Conservation (phyloP, 768 basidiomycete species). For the Lactarius hengduanensis region DNA sequence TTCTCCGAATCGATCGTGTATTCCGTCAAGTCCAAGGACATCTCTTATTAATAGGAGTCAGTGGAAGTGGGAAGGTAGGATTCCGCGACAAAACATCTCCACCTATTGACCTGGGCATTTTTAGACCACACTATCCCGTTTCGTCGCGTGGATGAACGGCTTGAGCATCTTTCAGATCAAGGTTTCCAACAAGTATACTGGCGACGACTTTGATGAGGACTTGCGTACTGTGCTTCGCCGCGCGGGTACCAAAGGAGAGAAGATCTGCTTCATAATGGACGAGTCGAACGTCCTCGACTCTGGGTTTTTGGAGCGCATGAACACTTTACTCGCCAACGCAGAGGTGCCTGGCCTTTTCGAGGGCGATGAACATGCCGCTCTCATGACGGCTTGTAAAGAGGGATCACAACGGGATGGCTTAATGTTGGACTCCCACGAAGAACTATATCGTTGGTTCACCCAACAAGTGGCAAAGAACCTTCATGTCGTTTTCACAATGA, state of each 20-base stretch:
- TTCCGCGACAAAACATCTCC: neutral
- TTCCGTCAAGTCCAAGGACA: conserved; percentile 99
- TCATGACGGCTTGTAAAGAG: conserved; percentile 99
- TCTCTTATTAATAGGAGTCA: conserved; percentile 93
- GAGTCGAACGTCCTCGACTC: conserved; percentile 99
- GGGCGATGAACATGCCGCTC: conserved; percentile 96
- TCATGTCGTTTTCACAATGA: conserved; percentile 99
- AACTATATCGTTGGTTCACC: conserved; percentile 98
- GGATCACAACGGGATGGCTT: conserved; percentile 98
- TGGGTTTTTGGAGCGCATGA: conserved; percentile 99
- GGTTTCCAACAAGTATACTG: conserved; percentile 98
- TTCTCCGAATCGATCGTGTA: conserved; percentile 95
- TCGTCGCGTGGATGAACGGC: conserved; percentile 99
- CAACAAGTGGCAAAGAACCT: conserved; percentile 97
- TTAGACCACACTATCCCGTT: conserved; percentile 94
- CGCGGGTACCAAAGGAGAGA: conserved; percentile 97
- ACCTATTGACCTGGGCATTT: conserved; percentile 25
- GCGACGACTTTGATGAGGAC: conserved; percentile 98
- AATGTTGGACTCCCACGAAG: conserved; percentile 97
- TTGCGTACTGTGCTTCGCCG: conserved; percentile 92
- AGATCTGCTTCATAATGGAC: conserved; percentile 99
- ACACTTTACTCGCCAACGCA: conserved; percentile 97
- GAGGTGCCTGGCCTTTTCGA: conserved; percentile 99
- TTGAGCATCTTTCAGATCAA: conserved; percentile 99
- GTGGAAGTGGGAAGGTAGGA: conserved; percentile 93